A percentile compares a stretch with the other conserved stretches of the same genome.
phyloP scores from a whole-genome alignment of 2,329 filamentous ascomycete species.

The Ophiognomonia clavigignenti-juglandacearum region DNA sequence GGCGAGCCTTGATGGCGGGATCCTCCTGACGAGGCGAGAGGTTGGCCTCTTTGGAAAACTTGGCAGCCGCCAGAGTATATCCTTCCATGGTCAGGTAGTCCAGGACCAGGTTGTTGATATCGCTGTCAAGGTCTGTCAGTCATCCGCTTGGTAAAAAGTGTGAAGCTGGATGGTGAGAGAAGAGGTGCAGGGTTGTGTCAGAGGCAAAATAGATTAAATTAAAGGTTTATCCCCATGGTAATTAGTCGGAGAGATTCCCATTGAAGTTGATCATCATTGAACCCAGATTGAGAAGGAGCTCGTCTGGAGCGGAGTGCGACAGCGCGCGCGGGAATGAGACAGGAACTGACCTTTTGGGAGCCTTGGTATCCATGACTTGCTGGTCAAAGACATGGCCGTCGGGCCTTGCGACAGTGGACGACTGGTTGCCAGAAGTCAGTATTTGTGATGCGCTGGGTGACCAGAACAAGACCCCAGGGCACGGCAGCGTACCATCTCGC shows the following conservation, averaged over 20 bases:
- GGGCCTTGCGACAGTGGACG: conserved; percentile 68
- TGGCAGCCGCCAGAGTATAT: conserved; percentile 86
- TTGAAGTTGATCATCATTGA: conserved; percentile 78
- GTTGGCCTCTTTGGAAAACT: conserved; percentile 92
- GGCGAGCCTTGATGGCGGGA: conserved; percentile 69
- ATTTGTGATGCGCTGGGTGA: conserved; percentile 6
- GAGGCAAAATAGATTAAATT: conserved; percentile 69
- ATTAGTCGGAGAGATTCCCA: conserved; percentile 99
- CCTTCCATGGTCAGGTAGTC: conserved; percentile 96
- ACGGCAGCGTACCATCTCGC: conserved; percentile 22
- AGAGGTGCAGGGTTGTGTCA: conserved; percentile 52
- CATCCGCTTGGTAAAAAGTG: conserved; percentile 5
- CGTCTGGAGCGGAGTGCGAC: conserved; percentile 8
- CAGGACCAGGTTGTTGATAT: conserved; percentile 92
- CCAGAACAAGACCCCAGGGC: neutral
- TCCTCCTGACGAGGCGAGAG: conserved; percentile 68
- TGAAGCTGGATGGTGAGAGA: conserved; percentile 12
- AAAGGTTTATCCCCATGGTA: conserved; percentile 68
- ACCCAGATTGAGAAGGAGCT: conserved; percentile 24
- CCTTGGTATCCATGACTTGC: conserved; percentile 77
- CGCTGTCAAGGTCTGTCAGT: conserved; percentile 47
- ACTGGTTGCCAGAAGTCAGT: conserved; percentile 34
- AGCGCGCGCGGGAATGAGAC: conserved; percentile 15
- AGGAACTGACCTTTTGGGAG: conserved; percentile 77
- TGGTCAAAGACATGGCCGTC: conserved; percentile 70